These are phyloP conservation scores for Tardiomyces digboiensis DNA, from an alignment of 1,139 yeast genomes.

Conservation along the genomic window DNA sequence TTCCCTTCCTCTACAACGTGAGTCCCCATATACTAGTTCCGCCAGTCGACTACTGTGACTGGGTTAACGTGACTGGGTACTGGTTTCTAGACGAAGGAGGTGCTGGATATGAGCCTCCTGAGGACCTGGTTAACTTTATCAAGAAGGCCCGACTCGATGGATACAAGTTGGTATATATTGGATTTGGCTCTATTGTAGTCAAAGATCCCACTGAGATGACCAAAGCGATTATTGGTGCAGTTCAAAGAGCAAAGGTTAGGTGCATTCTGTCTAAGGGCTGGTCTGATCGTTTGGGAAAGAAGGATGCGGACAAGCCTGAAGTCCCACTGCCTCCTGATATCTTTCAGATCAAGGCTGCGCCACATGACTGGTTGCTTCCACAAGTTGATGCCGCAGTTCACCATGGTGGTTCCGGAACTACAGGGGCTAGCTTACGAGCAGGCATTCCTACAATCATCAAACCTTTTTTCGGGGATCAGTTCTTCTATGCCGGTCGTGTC, in stretches of 20 bases:
- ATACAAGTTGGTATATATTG: constrained; percentile 78
- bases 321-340: constrained; percentile 59
- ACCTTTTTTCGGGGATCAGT: constrained; percentile 96
- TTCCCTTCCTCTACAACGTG: constrained; percentile 84
- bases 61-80: constrained; percentile 93
- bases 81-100: constrained; percentile 80
- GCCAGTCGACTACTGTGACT: constrained; percentile 85
- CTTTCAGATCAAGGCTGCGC: constrained; percentile 60
- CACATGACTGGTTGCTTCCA: constrained; percentile 94
- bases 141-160: constrained; percentile 46
- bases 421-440: constrained; percentile 82
- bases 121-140: constrained; percentile 50
- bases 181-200: constrained; percentile 94
- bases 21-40: constrained; percentile 88
- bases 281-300: constrained; percentile 58
- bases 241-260: constrained; percentile 65
- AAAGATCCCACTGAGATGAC: constrained; percentile 73
- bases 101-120: constrained; percentile 51
- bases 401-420: constrained; percentile 97
- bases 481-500: constrained; percentile 77
- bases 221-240: constrained; percentile 69
- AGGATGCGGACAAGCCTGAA: constrained; percentile 35
- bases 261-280: constrained; percentile 92
- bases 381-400: constrained; percentile 90
- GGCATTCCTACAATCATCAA: constrained; percentile 87